Base-by-base conservation (phyloP, 1,284 basidiomycete genomes). In the Leccinum cinnamomeum region DNA sequence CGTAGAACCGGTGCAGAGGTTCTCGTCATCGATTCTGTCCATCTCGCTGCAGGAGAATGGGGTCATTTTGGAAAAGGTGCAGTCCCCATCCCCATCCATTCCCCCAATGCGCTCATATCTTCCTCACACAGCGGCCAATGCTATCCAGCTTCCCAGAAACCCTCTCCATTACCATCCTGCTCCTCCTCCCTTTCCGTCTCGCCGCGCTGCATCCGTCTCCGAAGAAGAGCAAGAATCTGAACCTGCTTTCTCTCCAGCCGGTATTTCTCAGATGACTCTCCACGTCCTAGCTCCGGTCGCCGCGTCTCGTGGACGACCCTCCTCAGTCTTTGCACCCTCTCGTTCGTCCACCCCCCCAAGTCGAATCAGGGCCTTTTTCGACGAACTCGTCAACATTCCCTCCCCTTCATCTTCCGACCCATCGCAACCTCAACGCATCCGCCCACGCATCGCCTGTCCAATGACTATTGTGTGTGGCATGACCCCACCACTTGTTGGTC, bases 381-480 rank as follows among this genome's bases (percentile, higher is more conserved):
- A 91, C 64, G 81, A 88, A 6, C 77, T 93, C 39, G 78, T 93
- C 62, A 92, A 92, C 67, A 74, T 86, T 14, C 76, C 79, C n/a
- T 76, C 81, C 7, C 78, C 79, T 60, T 51, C 63, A 16, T 69
- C 72, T 8, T 70, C 72, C 54, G 58, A 72, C 37, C 57, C 70
- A 44, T 61, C 75, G 63, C 46, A 63, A 8, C 55, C 41, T 62
- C 73, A 33, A 65, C 70, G 54, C 68, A 68, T 59, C 23, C 78
- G 81, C 61, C 88, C 90, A 10, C 87, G 93, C n/a, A 82, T 96
- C 7, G 67, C 76, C 30, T 86, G 84, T 71, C 91, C 92, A 2
- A 91, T 89, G 66, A 86, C 88, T 3, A 90, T 95, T 53, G 80
- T 96, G 5, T 90, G 95, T 69, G 92, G 92, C 20, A 86, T 92